Evolutionary conservation across 345 rosid species (phyloP), one percentile per base, ranked within the genome.

Genomic region (Excoecaria cochinchinensis): DNA sequence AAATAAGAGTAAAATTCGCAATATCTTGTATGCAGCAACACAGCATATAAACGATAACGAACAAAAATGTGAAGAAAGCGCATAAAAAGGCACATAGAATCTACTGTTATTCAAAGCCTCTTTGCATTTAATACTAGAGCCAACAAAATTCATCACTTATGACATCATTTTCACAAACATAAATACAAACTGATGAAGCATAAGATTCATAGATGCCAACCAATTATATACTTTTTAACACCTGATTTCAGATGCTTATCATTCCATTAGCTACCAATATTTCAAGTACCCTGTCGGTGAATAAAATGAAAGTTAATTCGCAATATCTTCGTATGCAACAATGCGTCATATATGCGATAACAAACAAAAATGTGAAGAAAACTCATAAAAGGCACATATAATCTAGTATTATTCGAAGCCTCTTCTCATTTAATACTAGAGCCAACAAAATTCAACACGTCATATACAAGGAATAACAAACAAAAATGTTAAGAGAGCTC

Each of bases 141-240:
- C 22, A 70, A 69, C 11, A 53, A 13, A 69, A n/a, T 47, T 55
- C 47, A 38, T 19, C 56, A 38, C 38, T 50, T 36, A 22, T 55
- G 36, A 56, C 3, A 9, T 56, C 51, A 39, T 53, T 17, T 69
- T 70, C 21, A 36, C 59, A 31, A 36, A 58, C 62, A 70, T 38
- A 56, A 10, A 70, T 55, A 61, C 73, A 70, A 70, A 52, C 6
- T 19, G 60, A 52, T 36, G 60, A 47, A 52, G 61, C 73, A 24
- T 14, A 51, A 61, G 17, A 38, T 19, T 46, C 36, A 40, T 51
- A 21, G 17, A 44, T 40, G 24, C 16, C 16, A 7, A 62, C 24
- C 44, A 19, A 39, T 11, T 6, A 52, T 52, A 16, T 44, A 12
- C 39, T 15, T 51, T 40, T 25, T 31, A 31, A 31, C 31, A 31